Conservation (phyloP, 2,329 filamentous ascomycete species). For the Escovopsis sp. region DNA sequence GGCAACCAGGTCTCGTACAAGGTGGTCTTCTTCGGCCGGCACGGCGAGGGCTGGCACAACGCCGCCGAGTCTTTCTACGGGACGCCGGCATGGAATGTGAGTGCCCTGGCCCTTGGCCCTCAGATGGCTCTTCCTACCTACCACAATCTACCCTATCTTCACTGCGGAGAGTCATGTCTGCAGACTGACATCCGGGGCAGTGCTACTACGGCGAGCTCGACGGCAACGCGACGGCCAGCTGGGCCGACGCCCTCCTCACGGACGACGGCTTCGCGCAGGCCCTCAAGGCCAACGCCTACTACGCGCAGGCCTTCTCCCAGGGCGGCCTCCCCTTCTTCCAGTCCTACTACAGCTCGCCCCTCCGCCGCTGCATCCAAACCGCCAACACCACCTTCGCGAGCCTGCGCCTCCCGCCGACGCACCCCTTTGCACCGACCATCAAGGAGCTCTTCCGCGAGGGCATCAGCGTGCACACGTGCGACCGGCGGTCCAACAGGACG, state of each 20-base stretch:
- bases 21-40: slow-evolving; percentile 51
- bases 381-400: slow-evolving; percentile 43
- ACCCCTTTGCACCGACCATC: slow-evolving; percentile 40
- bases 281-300: slow-evolving; percentile 41
- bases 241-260: slow-evolving; percentile 50
- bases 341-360: slow-evolving; percentile 48
- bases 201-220: slow-evolving; percentile 51
- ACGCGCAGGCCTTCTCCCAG: slow-evolving; percentile 33
- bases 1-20: slow-evolving; percentile 42
- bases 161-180: no score
- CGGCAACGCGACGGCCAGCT: slow-evolving; percentile 45
- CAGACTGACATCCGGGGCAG: no score
- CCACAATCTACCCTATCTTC: no score
- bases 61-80: slow-evolving; percentile 50
- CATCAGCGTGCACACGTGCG: slow-evolving; percentile 53
- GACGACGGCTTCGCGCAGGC: slow-evolving; percentile 41
- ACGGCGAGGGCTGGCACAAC: slow-evolving; percentile 53
- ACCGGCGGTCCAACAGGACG: slow-evolving; percentile 40
- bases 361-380: slow-evolving; percentile 47
- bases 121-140: neutral
- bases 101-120: slow-evolving; percentile 10
- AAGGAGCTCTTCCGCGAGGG: slow-evolving; percentile 53
- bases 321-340: slow-evolving; percentile 45
- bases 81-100: slow-evolving; percentile 52
- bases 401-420: slow-evolving; percentile 32